These are phyloP conservation scores for Moesziomyces sp. DNA, from an alignment of 1,284 basidiomycete species.

Conservation along the genomic window DNA sequence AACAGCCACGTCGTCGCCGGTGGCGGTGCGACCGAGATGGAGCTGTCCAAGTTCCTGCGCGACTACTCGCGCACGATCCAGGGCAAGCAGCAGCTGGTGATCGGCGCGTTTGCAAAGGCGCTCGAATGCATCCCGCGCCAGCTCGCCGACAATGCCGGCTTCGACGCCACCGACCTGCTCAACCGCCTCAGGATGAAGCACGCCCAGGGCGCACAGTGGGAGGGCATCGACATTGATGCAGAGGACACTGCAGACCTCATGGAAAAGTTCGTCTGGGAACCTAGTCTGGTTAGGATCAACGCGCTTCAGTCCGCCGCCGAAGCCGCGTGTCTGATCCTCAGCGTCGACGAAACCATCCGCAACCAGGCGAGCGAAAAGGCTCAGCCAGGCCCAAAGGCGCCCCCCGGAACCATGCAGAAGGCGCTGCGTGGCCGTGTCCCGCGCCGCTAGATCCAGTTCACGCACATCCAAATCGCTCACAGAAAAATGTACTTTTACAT, in stretches of 20 bases:
- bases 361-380: conserved; percentile 61
- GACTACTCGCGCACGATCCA: conserved; percentile 90
- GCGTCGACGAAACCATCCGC: conserved; percentile 66
- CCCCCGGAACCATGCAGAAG: conserved; percentile 64
- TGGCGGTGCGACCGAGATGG: conserved; percentile 98
- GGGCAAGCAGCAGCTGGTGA: conserved; percentile 94
- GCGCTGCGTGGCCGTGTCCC: conserved; percentile 56
- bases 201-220: conserved; percentile 85
- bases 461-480: not conserved
- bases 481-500: conserved; percentile 6
- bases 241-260: conserved; percentile 90
- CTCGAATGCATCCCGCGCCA: conserved; percentile 97
- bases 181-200: conserved; percentile 98
- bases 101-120: conserved; percentile 95
- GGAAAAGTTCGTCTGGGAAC: conserved; percentile 97
- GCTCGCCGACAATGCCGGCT: conserved; percentile 97
- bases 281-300: conserved; percentile 92
- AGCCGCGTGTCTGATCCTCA: conserved; percentile 87
- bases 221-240: conserved; percentile 93
- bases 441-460: conserved; percentile 19
- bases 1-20: conserved; percentile 97
- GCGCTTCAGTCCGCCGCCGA: conserved; percentile 94
- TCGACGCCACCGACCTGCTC: conserved; percentile 96
- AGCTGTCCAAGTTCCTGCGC: conserved; percentile 90
- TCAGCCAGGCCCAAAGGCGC: conserved; percentile 55